A percentile compares a stretch with the other conserved stretches of the same genome.
phyloP scores from a whole-genome alignment of 805 yeast species.

The Hanseniaspora clermontiae region DNA sequence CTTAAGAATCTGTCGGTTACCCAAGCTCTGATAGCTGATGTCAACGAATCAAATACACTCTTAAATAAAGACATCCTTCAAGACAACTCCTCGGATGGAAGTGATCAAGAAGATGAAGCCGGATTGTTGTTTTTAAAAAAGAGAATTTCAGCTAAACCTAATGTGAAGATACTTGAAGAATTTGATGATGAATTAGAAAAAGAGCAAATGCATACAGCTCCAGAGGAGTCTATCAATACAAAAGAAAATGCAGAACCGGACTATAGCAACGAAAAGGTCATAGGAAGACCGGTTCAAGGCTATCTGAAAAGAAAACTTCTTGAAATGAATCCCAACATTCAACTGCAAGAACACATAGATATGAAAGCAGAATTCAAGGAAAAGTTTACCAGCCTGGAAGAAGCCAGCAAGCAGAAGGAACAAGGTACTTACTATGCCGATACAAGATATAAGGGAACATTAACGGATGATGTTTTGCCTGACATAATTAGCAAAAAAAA shows the following conservation, averaged over 20 bases:
- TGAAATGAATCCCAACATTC: not conserved
- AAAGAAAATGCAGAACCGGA: conserved; percentile 16
- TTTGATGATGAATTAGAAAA: conserved; percentile 18
- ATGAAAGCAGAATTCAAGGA: conserved; percentile 5
- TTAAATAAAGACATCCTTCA: not conserved
- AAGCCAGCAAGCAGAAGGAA: conserved; percentile 9
- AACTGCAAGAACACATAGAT: not conserved
- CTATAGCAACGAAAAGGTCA: not conserved
- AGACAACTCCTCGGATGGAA: conserved; percentile 19
- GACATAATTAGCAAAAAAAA: conserved; percentile 13
- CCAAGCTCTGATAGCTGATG: not conserved
- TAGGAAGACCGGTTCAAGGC: conserved; percentile 12
- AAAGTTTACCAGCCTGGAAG: not conserved
- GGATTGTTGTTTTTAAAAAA: conserved; percentile 20
- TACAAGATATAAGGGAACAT: conserved; percentile 6
- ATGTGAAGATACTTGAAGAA: conserved; percentile 15
- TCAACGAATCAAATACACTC: conserved; percentile 15
- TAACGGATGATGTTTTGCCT: conserved; percentile 13
- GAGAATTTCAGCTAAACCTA: conserved; percentile 15
- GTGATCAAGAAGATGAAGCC: conserved; percentile 26
- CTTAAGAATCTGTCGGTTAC: conserved; percentile 13
- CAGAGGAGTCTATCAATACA: conserved; percentile 4
- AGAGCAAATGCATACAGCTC: conserved; percentile 18
- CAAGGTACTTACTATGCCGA: conserved; percentile 22
- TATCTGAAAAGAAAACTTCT: conserved; percentile 10